A percentile compares a stretch with the other conserved stretches of the same genome.
These are phyloP conservation scores for Aspergillus sp. DNA, from an alignment of 2,329 filamentous ascomycete genomes.

Conservation along the genomic window DNA sequence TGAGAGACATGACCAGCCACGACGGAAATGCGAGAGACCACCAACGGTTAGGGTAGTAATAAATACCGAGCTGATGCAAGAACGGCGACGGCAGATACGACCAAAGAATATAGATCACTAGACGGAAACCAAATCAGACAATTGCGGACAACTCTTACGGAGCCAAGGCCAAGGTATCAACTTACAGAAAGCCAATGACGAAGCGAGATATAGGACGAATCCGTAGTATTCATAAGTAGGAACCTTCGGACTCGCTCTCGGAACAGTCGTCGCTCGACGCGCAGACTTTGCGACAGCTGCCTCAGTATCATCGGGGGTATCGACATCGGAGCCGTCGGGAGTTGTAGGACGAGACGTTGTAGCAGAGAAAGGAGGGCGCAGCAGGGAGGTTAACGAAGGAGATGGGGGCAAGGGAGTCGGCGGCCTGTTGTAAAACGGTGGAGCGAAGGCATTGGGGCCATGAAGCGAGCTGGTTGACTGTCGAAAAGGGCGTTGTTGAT, in stretches of 20 bases:
- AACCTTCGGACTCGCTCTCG: constrained; percentile 80
- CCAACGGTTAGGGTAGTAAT: constrained; percentile 97
- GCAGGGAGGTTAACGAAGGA: constrained; percentile 81
- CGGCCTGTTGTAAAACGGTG: constrained; percentile 95
- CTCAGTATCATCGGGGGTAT: constrained; percentile 55
- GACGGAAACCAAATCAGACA: background rate
- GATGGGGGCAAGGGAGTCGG: constrained; percentile 89
- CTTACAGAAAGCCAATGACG: constrained; percentile 67
- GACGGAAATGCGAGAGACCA: constrained; percentile 90
- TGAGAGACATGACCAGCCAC: constrained; percentile 76
- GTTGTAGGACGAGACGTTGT: constrained; percentile 82
- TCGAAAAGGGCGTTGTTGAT: constrained; percentile 29
- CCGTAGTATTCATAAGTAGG: constrained; percentile 99
- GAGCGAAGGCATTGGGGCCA: constrained; percentile 50
- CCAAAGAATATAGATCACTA: constrained; percentile 63
- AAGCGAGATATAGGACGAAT: constrained; percentile 91
- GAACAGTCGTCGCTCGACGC: constrained; percentile 55
- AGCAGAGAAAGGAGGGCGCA: constrained; percentile 60
- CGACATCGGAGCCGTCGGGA: constrained; percentile 83
- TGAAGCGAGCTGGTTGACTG: constrained; percentile 36
- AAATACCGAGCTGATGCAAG: constrained; percentile 83
- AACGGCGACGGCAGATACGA: constrained; percentile 87
- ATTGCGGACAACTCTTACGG: no score
- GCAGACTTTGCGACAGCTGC: constrained; percentile 54
- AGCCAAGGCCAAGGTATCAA: constrained; percentile 19